phyloP scores from a whole-genome alignment of 2,329 filamentous ascomycete species.

The Colletotrichum viniferum region DNA sequence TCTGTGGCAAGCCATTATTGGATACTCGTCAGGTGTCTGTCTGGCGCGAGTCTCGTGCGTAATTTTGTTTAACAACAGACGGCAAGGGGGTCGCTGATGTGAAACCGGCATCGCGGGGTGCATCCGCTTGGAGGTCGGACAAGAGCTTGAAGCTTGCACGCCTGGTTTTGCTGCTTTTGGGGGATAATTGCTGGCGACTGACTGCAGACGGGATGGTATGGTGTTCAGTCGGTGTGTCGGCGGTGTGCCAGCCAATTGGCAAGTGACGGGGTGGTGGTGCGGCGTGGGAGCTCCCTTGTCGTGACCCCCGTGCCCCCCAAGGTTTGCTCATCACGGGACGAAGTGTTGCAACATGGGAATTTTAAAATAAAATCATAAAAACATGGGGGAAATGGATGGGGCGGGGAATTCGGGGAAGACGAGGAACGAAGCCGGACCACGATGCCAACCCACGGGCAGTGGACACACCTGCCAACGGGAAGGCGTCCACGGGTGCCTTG shows the following conservation, averaged over 20 bases:
- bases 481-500: not conserved
- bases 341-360: constrained; percentile 15
- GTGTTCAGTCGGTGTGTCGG: not conserved
- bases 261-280: not conserved
- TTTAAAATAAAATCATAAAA: not conserved
- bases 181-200: not conserved
- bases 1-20: not conserved
- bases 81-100: not conserved
- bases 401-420: constrained; percentile 7
- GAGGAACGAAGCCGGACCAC: constrained; percentile 13
- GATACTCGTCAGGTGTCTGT: not conserved
- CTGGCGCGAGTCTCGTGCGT: not conserved
- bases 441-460: not conserved
- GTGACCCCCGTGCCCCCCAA: not conserved
- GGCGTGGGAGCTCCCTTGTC: not conserved
- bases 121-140: not conserved
- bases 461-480: not conserved
- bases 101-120: not conserved
- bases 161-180: not conserved
- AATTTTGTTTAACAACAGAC: not conserved
- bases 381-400: not conserved
- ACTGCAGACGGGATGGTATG: not conserved
- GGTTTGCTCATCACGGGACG: constrained; percentile 6
- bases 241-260: not conserved
- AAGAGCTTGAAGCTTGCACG: not conserved